phyloP scores from a whole-genome alignment of 2,329 filamentous ascomycete genomes.

The Aspergillus sp. region DNA sequence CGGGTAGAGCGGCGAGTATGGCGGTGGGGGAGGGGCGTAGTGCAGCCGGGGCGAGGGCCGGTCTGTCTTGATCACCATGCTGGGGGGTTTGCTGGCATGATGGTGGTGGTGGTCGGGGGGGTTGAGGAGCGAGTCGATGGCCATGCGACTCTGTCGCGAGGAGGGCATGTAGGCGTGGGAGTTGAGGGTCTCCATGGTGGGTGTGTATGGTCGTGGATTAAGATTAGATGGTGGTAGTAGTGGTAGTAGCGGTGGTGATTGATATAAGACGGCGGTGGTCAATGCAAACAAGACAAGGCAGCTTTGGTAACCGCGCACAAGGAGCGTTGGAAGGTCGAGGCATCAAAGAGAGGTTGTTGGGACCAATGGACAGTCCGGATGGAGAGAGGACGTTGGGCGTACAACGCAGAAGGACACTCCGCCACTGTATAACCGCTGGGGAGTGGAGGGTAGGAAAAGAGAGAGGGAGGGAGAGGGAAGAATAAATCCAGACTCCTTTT shows the following conservation, averaged over 20 bases:
- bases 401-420: background rate
- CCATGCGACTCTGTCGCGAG: conserved; percentile 32
- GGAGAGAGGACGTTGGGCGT: background rate
- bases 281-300: background rate
- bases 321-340: background rate
- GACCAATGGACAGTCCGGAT: background rate
- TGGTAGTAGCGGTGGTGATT: background rate
- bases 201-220: background rate
- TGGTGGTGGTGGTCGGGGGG: conserved; percentile 17
- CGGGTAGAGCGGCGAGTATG: conserved; percentile 30
- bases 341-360: background rate
- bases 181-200: conserved; percentile 11
- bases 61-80: conserved; percentile 14
- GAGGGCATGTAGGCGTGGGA: conserved; percentile 17
- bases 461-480: background rate
- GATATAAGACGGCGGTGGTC: background rate
- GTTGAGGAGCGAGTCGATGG: conserved; percentile 34
- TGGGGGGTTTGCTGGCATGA: background rate
- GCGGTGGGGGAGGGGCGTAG: conserved; percentile 20
- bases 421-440: background rate
- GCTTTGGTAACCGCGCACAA: background rate
- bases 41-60: conserved; percentile 11
- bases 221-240: background rate
- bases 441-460: background rate
- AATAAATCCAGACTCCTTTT: conserved; percentile 8